Conservation (phyloP, 2,329 filamentous ascomycete species). For the Metarhizium sp. region DNA sequence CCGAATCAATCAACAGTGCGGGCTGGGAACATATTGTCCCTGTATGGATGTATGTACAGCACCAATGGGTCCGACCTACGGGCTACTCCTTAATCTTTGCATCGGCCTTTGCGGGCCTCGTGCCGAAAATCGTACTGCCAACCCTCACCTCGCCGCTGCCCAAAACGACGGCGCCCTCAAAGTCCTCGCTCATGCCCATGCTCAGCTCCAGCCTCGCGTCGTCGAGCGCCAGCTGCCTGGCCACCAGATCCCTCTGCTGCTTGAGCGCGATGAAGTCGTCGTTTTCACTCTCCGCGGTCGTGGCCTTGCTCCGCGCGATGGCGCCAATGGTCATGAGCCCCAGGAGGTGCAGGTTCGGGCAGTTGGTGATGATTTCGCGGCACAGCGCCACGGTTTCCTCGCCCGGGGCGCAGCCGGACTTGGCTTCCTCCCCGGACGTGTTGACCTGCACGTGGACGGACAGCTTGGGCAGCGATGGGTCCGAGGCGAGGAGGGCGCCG, state of each 20-base stretch:
- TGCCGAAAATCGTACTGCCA: constrained; percentile 89
- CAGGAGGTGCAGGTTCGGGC: constrained; percentile 62
- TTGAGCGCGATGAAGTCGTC: constrained; percentile 72
- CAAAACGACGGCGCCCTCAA: constrained; percentile 73
- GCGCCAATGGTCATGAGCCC: constrained; percentile 97
- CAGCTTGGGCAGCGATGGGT: constrained; percentile 37
- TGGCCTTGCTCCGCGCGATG: constrained; percentile 72
- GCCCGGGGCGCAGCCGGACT: constrained; percentile 70
- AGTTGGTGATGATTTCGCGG: constrained; percentile 57
- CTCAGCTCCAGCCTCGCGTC: constrained; percentile 69
- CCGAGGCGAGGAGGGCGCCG: constrained; percentile 39
- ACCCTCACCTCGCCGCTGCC: constrained; percentile 87
- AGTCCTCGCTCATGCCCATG: constrained; percentile 99
- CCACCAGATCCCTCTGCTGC: constrained; percentile 62
- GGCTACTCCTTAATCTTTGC: constrained; percentile 53
- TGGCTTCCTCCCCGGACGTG: constrained; percentile 78
- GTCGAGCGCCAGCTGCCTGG: constrained; percentile 34
- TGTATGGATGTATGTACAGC: too few species aligned
- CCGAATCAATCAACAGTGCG: too few species aligned
- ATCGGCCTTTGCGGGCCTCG: constrained; percentile 69
- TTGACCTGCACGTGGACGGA: constrained; percentile 89
- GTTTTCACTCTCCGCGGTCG: constrained; percentile 70
- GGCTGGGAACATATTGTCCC: too few species aligned
- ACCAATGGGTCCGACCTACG: not conserved
- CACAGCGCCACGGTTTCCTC: constrained; percentile 55